These are phyloP conservation scores for Tricholoma sp. DNA, from an alignment of 768 basidiomycete species.

Conservation along the genomic window DNA sequence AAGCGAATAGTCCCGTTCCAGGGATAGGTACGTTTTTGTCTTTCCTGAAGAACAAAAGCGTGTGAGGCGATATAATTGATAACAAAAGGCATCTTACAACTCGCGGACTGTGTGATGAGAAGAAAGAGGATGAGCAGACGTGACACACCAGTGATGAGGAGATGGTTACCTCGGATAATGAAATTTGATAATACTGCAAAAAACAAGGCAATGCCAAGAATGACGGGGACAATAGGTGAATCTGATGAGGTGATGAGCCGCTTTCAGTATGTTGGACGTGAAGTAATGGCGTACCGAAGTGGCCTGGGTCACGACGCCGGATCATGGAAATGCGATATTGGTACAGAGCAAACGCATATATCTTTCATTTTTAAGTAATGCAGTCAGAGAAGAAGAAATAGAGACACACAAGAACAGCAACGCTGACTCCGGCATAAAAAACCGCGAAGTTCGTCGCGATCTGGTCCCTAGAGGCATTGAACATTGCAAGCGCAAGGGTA, in stretches of 20 bases:
- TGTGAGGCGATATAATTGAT: not conserved
- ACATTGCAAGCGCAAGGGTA: constrained; percentile 80
- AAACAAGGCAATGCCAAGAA: constrained; percentile 82
- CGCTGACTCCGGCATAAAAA: constrained; percentile 74
- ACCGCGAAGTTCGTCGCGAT: constrained; percentile 77
- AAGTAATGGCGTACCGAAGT: constrained; percentile 61
- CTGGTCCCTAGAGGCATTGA: constrained; percentile 76
- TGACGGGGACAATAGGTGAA: constrained; percentile 72
- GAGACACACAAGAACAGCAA: constrained; percentile 55
- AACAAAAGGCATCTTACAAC: constrained; percentile 34
- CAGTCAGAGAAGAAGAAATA: not conserved
- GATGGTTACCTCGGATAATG: constrained; percentile 66
- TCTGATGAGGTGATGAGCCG: constrained; percentile 40
- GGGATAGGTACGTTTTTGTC: constrained; percentile 27
- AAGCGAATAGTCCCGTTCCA: constrained; percentile 19
- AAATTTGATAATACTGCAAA: constrained; percentile 87
- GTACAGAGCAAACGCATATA: constrained; percentile 85
- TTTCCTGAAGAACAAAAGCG: constrained; percentile 2
- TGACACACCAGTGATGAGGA: not conserved
- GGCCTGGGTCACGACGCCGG: constrained; percentile 78
- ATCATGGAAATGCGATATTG: constrained; percentile 90
- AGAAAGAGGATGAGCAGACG: constrained; percentile 3
- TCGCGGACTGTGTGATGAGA: constrained; percentile 43
- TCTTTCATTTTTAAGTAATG: constrained; percentile 28
- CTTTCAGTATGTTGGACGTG: not conserved